Evolutionary conservation across 139 green algal genomes (phyloP), one percentile per base, ranked within the genome.

Genomic region (Pleodorina starrii): DNA sequence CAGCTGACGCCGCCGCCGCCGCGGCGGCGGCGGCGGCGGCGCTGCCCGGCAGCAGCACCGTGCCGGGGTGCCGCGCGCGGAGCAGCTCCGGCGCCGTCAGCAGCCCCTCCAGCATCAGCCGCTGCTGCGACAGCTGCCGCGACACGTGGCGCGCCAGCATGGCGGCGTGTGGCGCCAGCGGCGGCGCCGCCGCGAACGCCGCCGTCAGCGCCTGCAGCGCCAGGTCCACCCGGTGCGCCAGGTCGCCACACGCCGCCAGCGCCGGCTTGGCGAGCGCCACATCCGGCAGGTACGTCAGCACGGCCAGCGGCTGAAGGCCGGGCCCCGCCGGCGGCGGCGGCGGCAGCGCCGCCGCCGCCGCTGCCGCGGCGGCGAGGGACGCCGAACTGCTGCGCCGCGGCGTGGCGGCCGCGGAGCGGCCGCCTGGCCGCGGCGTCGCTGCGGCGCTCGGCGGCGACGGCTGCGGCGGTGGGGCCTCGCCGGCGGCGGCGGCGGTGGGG

Each of bases 21-120:
- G 35, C 79, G 10, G 38, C 59, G 0, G 59, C 60, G 23, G 59
- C 59, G 5, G 43, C 83, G 5, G 43, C 81, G 5, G 42, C 63
- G 66, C 81, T 79, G 59, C 80, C 81, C 16, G 81, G 43, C 43
- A 36, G 81, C 42, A 43, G 81, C 2, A 63, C 29, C 57, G 83
- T 54, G 25, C 83, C 46, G 32, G 66, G 66, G 21, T 88, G 83
- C 44, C 32, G 23, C 25, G 68, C 66, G 3, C 68, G 66, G 16
- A 88, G 27, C 19, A 88, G 66, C 68, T 88, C 83, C 10, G 83
- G 83, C 12, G 68, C 83, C 46, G 43, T 7, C 5, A 88, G 83
- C 46, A 88, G 68, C 59, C 83, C 83, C 68, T 88, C 83, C 46
- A 88, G 83, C 32, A 81, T 44, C 83, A 88, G 66, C 83, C 19